Evolutionary conservation across 106 monocot genomes (phyloP), one percentile per base, ranked within the genome.

Genomic region (Ottelia alismoides): DNA sequence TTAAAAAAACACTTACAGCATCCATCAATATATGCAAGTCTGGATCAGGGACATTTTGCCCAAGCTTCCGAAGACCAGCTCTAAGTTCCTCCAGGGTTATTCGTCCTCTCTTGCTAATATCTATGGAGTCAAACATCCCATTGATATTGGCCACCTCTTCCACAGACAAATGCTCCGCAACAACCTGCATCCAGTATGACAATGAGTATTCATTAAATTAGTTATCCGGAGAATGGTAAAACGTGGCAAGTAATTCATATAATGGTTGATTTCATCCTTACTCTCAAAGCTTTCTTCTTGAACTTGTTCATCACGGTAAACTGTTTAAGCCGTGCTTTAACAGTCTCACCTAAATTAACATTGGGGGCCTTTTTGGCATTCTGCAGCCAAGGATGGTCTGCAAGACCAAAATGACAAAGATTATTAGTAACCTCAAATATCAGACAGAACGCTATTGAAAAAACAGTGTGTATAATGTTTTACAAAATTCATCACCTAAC

Each of bases 1-100:
- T n/a, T n/a, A 7, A 57, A 27, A 25, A 60, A 63, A 35, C 0
- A 55, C 78, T 72, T 83, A 88, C 83, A 17, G 83, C 76, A 52
- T 88, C 83, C 88, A 88, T 83, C 53, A 88, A n/a, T 64, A 88
- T 62, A 57, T 64, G 73, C 74, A 88, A 83, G 58, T 88, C 83
- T 3, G 70, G n/a, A 52, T 83, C 88, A 26, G 61, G 44, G 18
- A 88, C 51, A 50, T 79, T 56, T 17, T 83, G 83, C 22, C 82
- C 82, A 40, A 74, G 76, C 63, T 83, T 88, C 25, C 56, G 28
- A 57, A 88, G 82, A 16, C 88, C 88, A 16, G 53, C 55, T 30
- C 77, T 88, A 47, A 88, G 58, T 53, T 88, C 83, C 43, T 88
- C 79, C 32, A 83, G 80, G 25, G 88, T 76, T 28, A 83, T 53